A percentile compares a stretch with the other conserved stretches of the same genome.
Evolutionary conservation across 208 protist genomes (phyloP).

Genomic region (Sergeia podlipaevii): DNA sequence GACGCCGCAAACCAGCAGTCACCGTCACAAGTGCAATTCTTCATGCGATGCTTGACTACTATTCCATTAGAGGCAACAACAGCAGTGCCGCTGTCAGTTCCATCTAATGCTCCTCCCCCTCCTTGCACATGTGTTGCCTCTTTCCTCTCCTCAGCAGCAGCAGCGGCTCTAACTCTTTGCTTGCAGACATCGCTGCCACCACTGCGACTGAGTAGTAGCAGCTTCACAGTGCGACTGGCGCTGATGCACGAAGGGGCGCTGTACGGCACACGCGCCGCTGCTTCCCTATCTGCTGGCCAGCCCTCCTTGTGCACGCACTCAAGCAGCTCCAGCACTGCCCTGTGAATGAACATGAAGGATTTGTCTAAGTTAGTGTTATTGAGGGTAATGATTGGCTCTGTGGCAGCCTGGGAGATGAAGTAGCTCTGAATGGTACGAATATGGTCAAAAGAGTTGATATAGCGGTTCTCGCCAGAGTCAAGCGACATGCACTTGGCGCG

Average conservation of each 20-base stretch:
- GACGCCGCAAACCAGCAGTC: neutral
- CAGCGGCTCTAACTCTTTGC: too few species aligned
- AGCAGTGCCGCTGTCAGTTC: too few species aligned
- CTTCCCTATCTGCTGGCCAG: constrained; percentile 13
- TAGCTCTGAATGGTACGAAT: constrained; percentile 88
- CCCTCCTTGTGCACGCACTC: constrained; percentile 25
- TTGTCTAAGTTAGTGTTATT: constrained; percentile 91
- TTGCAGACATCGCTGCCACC: too few species aligned
- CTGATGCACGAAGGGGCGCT: constrained; percentile 6
- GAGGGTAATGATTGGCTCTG: constrained; percentile 52
- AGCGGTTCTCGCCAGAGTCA: constrained; percentile 78
- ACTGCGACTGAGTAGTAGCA: neutral
- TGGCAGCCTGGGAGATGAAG: constrained; percentile 39
- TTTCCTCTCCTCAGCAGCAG: too few species aligned
- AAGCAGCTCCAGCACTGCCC: constrained; percentile 55
- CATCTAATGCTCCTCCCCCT: too few species aligned
- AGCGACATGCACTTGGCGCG: constrained; percentile 90
- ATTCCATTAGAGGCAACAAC: too few species aligned
- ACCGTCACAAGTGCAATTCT: neutral
- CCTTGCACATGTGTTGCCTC: too few species aligned
- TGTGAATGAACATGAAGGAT: constrained; percentile 72
- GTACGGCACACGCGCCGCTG: constrained; percentile 11
- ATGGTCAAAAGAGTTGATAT: constrained; percentile 80
- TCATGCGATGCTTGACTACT: neutral
- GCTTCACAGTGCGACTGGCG: neutral